phyloP scores from a whole-genome alignment of 1,139 yeast species.

The Blastobotrys illinoisensis region DNA sequence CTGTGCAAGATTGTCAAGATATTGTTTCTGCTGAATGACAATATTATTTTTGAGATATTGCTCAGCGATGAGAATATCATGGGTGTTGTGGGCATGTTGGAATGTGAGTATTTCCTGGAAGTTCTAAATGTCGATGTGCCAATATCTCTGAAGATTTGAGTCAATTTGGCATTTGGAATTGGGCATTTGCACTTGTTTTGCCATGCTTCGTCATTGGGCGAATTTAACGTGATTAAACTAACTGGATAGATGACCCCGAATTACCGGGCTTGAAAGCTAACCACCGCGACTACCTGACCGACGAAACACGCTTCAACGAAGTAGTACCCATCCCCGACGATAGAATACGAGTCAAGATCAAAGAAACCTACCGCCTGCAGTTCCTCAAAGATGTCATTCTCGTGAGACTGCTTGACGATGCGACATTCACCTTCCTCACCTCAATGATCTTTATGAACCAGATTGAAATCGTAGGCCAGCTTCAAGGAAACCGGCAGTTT shows the following conservation, averaged over 20 bases:
- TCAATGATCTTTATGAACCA: constrained; percentile 66
- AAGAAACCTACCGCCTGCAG: constrained; percentile 69
- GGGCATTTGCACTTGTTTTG: no score
- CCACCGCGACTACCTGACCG: constrained; percentile 58
- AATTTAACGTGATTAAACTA: no score
- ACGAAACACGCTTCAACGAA: constrained; percentile 60
- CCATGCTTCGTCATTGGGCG: no score
- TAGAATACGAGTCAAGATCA: constrained; percentile 50
- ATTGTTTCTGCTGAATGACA: constrained; percentile 60
- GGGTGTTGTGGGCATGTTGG: constrained; percentile 76
- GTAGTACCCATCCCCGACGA: constrained; percentile 59
- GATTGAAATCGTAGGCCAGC: constrained; percentile 59
- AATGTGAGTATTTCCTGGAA: constrained; percentile 45
- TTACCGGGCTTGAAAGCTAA: constrained; percentile 74
- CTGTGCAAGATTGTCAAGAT: constrained; percentile 71
- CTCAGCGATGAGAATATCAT: constrained; percentile 55
- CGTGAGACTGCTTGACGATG: constrained; percentile 77
- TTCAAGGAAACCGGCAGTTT: constrained; percentile 51
- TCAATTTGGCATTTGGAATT: no score
- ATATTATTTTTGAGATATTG: constrained; percentile 59
- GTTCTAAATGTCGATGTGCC: no score
- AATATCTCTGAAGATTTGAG: no score
- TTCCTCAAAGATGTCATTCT: constrained; percentile 82
- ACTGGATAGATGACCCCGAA: constrained; percentile 60
- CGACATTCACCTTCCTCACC: constrained; percentile 58